Percentiles rank a stretch among this genome's conserved stretches.
phyloP scores from a whole-genome alignment of 768 basidiomycete genomes.

The Psilocybe tampanensis region DNA sequence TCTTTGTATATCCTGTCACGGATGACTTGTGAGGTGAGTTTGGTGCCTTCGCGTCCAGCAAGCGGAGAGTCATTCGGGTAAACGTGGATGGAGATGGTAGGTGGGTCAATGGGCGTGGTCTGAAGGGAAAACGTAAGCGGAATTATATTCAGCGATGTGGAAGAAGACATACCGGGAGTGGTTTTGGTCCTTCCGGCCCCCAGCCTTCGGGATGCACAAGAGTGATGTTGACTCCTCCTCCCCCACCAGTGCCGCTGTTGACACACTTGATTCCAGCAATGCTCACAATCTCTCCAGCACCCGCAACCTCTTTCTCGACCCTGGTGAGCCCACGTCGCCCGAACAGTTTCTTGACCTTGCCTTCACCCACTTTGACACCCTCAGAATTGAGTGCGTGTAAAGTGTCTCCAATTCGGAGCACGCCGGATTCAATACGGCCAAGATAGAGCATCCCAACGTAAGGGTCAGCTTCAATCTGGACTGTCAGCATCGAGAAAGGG shows the following conservation, averaged over 20 bases:
- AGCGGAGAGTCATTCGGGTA: conserved; percentile 52
- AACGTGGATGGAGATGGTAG: conserved; percentile 49
- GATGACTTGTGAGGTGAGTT: conserved; percentile 51
- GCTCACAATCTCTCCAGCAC: conserved; percentile 51
- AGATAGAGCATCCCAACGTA: conserved; percentile 53
- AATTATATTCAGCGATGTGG: neutral
- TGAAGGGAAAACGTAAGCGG: conserved; percentile 16
- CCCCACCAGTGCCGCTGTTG: conserved; percentile 17
- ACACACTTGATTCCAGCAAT: conserved; percentile 46
- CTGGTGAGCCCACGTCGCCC: conserved; percentile 41
- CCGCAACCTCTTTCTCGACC: conserved; percentile 45
- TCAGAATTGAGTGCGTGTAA: conserved; percentile 41
- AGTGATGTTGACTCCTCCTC: conserved; percentile 48
- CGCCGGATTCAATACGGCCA: conserved; percentile 46
- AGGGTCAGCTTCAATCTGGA: conserved; percentile 52
- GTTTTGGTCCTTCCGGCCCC: conserved; percentile 40
- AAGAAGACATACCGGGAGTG: conserved; percentile 36
- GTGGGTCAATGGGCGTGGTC: conserved; percentile 53
- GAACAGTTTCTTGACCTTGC: conserved; percentile 50
- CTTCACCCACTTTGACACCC: conserved; percentile 50
- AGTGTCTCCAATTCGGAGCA: conserved; percentile 40
- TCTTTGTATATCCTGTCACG: conserved; percentile 51
- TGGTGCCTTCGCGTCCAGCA: conserved; percentile 46
- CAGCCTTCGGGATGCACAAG: conserved; percentile 47
- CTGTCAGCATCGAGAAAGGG: conserved; percentile 55